Evolutionary conservation across 1,284 basidiomycete species (phyloP).

Genomic region (Pisolithus thermaeus): DNA sequence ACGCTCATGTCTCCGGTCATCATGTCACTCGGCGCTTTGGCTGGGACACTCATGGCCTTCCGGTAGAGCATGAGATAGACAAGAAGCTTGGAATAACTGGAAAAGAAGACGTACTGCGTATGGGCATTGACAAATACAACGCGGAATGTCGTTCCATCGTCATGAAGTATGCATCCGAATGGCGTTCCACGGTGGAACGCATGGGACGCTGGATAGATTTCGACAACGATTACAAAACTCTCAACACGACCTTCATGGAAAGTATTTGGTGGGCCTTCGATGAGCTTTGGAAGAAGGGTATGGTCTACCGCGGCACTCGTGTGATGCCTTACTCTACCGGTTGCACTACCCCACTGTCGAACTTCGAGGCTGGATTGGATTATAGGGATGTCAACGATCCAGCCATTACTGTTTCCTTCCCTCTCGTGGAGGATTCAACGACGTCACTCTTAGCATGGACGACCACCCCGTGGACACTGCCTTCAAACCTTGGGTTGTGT

Average conservation of each 20-base stretch:
- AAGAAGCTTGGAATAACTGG: slow-evolving; percentile 92
- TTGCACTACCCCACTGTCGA: slow-evolving; percentile 93
- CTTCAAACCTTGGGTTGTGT: slow-evolving; percentile 92
- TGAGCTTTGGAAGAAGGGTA: slow-evolving; percentile 86
- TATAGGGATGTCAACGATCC: slow-evolving; percentile 97
- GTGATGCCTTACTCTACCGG: slow-evolving; percentile 99
- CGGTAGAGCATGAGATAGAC: slow-evolving; percentile 99
- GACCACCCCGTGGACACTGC: slow-evolving; percentile 98
- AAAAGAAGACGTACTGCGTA: slow-evolving; percentile 88
- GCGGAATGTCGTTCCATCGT: slow-evolving; percentile 96
- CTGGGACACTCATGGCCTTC: slow-evolving; percentile 99
- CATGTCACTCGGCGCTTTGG: slow-evolving; percentile 96
- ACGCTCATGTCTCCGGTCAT: slow-evolving; percentile 90
- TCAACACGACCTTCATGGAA: slow-evolving; percentile 95
- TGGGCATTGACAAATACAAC: slow-evolving; percentile 99
- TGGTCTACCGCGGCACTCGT: slow-evolving; percentile 90
- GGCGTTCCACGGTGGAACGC: slow-evolving; percentile 92
- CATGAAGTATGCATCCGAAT: slow-evolving; percentile 94
- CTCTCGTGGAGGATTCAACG: slow-evolving; percentile 85
- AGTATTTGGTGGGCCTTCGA: slow-evolving; percentile 99
- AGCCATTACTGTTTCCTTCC: slow-evolving; percentile 94
- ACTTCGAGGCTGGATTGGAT: slow-evolving; percentile 94
- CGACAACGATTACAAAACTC: slow-evolving; percentile 98
- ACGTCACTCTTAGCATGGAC: slow-evolving; percentile 97
- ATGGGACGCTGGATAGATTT: slow-evolving; percentile 99